Evolutionary conservation across 2,329 filamentous ascomycete genomes (phyloP).

Genomic region (Colletotrichum sp.): DNA sequence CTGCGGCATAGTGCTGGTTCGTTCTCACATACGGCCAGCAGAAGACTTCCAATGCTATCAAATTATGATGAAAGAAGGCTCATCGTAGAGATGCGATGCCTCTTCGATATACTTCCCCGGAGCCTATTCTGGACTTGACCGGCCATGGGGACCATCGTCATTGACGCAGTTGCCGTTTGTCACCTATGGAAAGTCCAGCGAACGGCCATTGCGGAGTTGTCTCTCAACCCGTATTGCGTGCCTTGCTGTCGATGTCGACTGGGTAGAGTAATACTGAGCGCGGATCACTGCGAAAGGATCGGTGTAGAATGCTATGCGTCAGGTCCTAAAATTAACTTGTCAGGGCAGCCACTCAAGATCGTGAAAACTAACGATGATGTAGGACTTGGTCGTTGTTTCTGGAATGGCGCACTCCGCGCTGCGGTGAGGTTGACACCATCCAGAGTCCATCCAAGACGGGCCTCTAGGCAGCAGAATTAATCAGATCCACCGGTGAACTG

Average conservation of each 20-base stretch:
- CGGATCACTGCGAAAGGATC: not conserved
- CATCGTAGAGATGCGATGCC: not conserved
- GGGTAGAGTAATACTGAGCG: not conserved
- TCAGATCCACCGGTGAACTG: not conserved
- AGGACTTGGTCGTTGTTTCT: not conserved
- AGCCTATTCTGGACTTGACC: not conserved
- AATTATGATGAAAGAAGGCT: not conserved
- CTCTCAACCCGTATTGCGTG: not conserved
- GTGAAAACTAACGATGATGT: not conserved
- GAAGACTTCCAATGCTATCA: not conserved
- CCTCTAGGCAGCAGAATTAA: constrained; percentile 18
- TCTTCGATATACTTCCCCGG: not conserved
- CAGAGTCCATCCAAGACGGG: not conserved
- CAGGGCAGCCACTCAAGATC: not conserved
- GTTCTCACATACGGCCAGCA: not conserved
- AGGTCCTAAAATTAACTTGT: not conserved
- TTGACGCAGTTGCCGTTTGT: not conserved
- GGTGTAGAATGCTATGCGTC: not conserved
- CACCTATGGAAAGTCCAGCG: not conserved
- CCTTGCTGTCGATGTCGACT: not conserved
- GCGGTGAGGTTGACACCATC: not conserved
- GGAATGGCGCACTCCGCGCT: not conserved
- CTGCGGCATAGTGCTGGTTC: not conserved
- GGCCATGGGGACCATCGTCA: not conserved
- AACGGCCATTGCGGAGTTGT: too few relatives aligned